Evolutionary conservation across 208 protist genomes (phyloP), one percentile per base, ranked within the genome.

Genomic region (Leishmania aethiopica): DNA sequence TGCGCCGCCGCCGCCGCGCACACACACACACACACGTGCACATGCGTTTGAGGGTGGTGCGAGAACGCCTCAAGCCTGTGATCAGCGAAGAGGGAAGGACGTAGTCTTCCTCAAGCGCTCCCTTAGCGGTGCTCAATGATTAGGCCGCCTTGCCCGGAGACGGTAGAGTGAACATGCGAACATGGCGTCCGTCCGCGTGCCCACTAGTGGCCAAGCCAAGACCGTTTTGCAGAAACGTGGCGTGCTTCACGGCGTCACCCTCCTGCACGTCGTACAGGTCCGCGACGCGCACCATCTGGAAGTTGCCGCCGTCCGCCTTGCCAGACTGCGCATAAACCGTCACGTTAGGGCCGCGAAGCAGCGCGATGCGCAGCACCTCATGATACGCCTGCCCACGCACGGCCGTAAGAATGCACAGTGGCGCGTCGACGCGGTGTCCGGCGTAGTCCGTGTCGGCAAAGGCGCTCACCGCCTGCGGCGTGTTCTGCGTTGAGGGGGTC

Each of bases 151-250:
- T 72, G 17, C 73, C 40, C 3, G 55, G 40, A 35, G 57, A 25
- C 75, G 49, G 76, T 79, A 96, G 73, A 32, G 83, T 71, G 75
- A 94, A 94, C 53, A 96, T 85, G 53, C 89, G 84, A 10, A 96
- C 89, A 77, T 91, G 83, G 51, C 89, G 86, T 6, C 87, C 87
- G 42, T 95, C 91, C 6, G 83, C 79, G 11, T 83, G 53, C n/a
- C 91, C 93, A 76, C 91, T 93, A 17, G 91, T 93, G n/a, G 90
- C 91, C 28, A 96, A 70, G 15, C 90, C 91, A 32, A 86, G 64
- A 10, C 93, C 91, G 49, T 89, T 82, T 57, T 90, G 87, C 40
- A 95, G 64, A 76, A 96, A 94, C 47, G 81, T 79, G 25, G 86
- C 93, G 6, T 85, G 42, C 15, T 86, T 81, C 69, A 96, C 83